Percentiles rank a stretch among this genome's conserved stretches.
These are phyloP conservation scores for Chlorella sp. DNA, from an alignment of 139 green algal species.

Conservation along the genomic window DNA sequence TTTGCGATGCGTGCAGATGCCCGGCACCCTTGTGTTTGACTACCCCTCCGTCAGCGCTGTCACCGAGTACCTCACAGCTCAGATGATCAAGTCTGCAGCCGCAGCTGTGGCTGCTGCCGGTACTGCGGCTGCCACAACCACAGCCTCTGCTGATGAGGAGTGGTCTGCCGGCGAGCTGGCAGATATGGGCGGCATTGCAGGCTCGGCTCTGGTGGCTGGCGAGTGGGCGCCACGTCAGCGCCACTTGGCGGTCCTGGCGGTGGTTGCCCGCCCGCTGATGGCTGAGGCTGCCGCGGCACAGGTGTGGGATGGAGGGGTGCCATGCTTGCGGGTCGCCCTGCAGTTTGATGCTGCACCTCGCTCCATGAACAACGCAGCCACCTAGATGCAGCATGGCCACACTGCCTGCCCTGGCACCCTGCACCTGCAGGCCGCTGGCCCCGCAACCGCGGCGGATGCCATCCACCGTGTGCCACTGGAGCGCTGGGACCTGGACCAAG, in stretches of 20 bases:
- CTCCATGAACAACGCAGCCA: neutral
- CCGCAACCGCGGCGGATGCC: conserved; percentile 11
- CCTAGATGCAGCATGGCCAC: neutral
- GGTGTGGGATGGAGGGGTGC: neutral
- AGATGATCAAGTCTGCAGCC: conserved; percentile 25
- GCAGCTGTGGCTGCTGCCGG: neutral
- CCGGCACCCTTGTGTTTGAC: conserved; percentile 76
- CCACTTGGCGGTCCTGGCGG: conserved; percentile 15
- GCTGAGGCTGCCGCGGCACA: neutral
- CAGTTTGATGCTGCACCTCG: neutral
- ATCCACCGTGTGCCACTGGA: conserved; percentile 47
- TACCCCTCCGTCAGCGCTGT: conserved; percentile 60
- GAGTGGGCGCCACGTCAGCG: neutral
- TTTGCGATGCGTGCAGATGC: conserved; percentile 41
- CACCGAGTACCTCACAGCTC: conserved; percentile 32
- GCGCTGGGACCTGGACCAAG: conserved; percentile 60
- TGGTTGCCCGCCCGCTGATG: conserved; percentile 5
- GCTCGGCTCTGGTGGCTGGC: neutral
- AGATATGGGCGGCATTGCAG: neutral
- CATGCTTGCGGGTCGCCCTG: neutral
- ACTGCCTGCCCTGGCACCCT: neutral
- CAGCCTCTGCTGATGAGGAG: neutral
- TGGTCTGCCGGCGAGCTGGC: neutral
- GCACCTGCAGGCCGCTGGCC: neutral
- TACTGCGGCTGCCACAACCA: too few species aligned